Evolutionary conservation across 1,284 basidiomycete species (phyloP).

Genomic region (Fomitopsis betulina): DNA sequence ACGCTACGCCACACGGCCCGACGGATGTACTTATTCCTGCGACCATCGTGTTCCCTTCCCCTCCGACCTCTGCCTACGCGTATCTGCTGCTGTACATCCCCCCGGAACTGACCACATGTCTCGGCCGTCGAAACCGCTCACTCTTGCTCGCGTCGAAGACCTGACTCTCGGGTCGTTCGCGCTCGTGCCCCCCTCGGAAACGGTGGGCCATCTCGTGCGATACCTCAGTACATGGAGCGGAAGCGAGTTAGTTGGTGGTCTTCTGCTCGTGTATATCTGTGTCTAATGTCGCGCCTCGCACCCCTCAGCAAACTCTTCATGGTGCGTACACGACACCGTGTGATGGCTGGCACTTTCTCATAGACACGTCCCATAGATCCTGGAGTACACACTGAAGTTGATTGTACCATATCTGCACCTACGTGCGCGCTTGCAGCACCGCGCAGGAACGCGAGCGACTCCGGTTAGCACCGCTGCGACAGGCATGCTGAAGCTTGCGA

Average conservation of each 20-base stretch:
- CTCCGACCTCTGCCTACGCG: background rate
- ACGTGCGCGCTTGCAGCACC: slow-evolving; percentile 63
- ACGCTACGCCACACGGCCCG: slow-evolving; percentile 8
- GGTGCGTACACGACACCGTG: slow-evolving; percentile 34
- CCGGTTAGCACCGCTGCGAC: slow-evolving; percentile 49
- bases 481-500: slow-evolving; percentile 50
- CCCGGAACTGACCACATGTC: slow-evolving; percentile 31
- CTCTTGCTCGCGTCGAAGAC: slow-evolving; percentile 50
- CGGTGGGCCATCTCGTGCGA: slow-evolving; percentile 64
- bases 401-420: slow-evolving; percentile 59
- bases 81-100: background rate
- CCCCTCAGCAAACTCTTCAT: slow-evolving; percentile 65
- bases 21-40: background rate
- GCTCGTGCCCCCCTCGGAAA: slow-evolving; percentile 51
- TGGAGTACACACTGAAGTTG: slow-evolving; percentile 69
- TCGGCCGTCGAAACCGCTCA: slow-evolving; percentile 27
- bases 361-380: slow-evolving; percentile 33
- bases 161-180: slow-evolving; percentile 58
- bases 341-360: background rate
- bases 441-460: slow-evolving; percentile 47
- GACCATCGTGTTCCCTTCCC: background rate
- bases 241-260: slow-evolving; percentile 62
- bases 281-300: background rate
- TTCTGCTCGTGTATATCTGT: slow-evolving; percentile 5
- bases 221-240: slow-evolving; percentile 78